Conservation (phyloP, 306 rosid species). For the Trifolium subterraneum region DNA sequence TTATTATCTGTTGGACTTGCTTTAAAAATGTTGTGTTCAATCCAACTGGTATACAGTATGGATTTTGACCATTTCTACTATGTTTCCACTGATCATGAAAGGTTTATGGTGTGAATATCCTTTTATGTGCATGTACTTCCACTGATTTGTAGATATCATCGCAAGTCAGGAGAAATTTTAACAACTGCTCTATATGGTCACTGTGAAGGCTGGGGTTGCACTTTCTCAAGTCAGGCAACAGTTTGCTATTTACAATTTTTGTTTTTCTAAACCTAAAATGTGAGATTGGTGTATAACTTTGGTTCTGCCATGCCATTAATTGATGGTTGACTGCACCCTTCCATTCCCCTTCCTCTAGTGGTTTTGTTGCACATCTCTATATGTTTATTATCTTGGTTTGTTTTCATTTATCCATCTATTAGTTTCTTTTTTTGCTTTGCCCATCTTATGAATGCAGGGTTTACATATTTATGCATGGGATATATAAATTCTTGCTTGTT, state of each 20-base stretch:
- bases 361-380: constrained; percentile 15
- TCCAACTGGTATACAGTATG: constrained; percentile 46
- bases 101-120: constrained; percentile 67
- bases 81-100: constrained; percentile 56
- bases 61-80: constrained; percentile 57
- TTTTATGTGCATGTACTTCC: constrained; percentile 90
- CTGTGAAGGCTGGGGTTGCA: constrained; percentile 82
- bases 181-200: constrained; percentile 91
- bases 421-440: constrained; percentile 14
- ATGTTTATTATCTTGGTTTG: constrained; percentile 26
- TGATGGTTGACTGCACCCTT: constrained; percentile 44
- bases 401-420: constrained; percentile 24
- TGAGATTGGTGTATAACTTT: constrained; percentile 51
- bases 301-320: constrained; percentile 48
- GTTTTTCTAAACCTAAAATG: constrained; percentile 44
- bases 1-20: constrained; percentile 43
- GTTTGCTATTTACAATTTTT: constrained; percentile 71
- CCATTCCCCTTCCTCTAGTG: constrained; percentile 18
- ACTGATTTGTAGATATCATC: constrained; percentile 93
- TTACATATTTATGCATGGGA: constrained; percentile 14
- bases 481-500: constrained; percentile 32
- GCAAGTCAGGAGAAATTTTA: constrained; percentile 87
- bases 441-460: constrained; percentile 13
- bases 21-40: constrained; percentile 42
- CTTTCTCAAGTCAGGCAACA: constrained; percentile 93